phyloP scores from a whole-genome alignment of 2,329 filamentous ascomycete genomes.

The Neurospora crassa region DNA sequence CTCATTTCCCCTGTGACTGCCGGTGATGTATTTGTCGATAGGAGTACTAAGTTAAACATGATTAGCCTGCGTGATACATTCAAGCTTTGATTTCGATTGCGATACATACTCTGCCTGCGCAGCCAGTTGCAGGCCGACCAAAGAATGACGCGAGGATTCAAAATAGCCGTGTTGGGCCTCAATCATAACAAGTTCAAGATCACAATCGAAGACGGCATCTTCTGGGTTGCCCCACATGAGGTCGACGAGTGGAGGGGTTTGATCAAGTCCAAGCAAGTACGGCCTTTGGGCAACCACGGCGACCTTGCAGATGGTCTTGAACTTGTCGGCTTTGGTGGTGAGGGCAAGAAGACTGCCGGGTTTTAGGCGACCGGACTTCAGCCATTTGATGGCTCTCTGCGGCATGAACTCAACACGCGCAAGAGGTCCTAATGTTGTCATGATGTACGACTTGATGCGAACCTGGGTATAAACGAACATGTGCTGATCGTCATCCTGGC shows the following conservation, averaged over 20 bases:
- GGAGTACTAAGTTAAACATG: conserved; percentile 35
- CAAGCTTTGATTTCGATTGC: conserved; percentile 17
- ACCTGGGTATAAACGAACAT: conserved; percentile 37
- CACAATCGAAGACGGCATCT: conserved; percentile 58
- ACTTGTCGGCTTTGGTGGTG: conserved; percentile 47
- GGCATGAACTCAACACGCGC: conserved; percentile 64
- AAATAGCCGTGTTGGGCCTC: conserved; percentile 67
- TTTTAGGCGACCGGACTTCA: conserved; percentile 40
- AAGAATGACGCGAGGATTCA: conserved; percentile 63
- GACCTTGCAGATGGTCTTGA: conserved; percentile 55
- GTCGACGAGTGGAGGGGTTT: conserved; percentile 63
- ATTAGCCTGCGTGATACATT: neutral
- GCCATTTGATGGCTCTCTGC: conserved; percentile 57
- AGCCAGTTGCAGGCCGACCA: conserved; percentile 61
- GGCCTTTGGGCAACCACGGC: conserved; percentile 65
- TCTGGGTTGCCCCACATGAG: conserved; percentile 56
- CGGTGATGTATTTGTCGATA: conserved; percentile 52
- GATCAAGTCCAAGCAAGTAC: conserved; percentile 47
- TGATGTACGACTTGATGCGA: conserved; percentile 53
- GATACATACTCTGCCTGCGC: conserved; percentile 33
- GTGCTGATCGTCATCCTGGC: neutral
- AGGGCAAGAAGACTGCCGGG: conserved; percentile 45
- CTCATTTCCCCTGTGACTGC: conserved; percentile 27
- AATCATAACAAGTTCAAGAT: conserved; percentile 65
- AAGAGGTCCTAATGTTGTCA: conserved; percentile 53